Conservation (phyloP, 179 eudicot species). For the Silene coronaria region DNA sequence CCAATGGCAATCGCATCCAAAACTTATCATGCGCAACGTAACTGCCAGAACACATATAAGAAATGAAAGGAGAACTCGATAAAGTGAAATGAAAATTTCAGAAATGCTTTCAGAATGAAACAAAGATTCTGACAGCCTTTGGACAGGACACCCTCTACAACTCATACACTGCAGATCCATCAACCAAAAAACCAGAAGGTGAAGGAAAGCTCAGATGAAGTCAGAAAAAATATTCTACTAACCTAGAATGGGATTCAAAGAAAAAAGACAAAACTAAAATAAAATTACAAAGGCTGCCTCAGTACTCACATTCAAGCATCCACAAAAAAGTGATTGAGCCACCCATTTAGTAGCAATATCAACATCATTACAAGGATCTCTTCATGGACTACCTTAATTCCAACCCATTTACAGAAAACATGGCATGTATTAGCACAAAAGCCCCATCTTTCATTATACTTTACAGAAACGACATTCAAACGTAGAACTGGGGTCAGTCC, state of each 20-base stretch:
- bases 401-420: background rate
- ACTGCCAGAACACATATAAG: slow-evolving; percentile 40
- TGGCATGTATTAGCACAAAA: background rate
- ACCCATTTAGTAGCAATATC: background rate
- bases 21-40: slow-evolving; percentile 87
- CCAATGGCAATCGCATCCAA: slow-evolving; percentile 92
- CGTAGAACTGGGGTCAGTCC: too few relatives aligned
- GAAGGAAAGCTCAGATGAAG: background rate
- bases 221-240: background rate
- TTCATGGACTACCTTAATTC: background rate
- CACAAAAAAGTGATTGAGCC: background rate
- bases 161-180: background rate
- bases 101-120: background rate
- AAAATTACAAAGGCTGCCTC: background rate
- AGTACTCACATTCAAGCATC: background rate
- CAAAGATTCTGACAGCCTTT: background rate
- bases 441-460: background rate
- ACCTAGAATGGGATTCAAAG: background rate
- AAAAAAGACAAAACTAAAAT: background rate
- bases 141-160: background rate
- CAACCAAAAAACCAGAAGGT: background rate
- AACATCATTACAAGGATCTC: background rate
- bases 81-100: slow-evolving; percentile 1
- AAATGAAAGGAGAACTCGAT: slow-evolving; percentile 2
- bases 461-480: background rate